A percentile compares a stretch with the other conserved stretches of the same genome.
Evolutionary conservation across 305 asterid genomes (phyloP).

Genomic region (Salvia sclarea): DNA sequence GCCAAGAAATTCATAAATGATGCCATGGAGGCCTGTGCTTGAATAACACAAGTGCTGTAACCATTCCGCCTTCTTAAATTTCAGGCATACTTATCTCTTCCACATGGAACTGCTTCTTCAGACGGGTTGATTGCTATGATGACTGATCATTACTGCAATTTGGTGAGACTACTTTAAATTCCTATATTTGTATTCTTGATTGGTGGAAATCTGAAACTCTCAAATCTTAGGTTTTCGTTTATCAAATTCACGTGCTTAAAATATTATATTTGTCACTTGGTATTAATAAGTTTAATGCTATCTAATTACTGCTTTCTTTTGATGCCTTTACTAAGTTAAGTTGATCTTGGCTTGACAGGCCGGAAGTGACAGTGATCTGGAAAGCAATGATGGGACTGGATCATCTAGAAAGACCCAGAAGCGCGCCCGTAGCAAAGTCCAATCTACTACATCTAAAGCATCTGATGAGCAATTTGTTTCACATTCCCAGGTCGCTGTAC

Average conservation of each 20-base stretch:
- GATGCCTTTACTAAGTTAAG: constrained; percentile 23
- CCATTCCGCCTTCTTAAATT: constrained; percentile 31
- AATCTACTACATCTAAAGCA: constrained; percentile 56
- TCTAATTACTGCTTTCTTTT: constrained; percentile 9
- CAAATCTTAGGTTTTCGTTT: constrained; percentile 13
- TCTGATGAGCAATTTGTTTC: constrained; percentile 43
- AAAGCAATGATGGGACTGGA: constrained; percentile 79
- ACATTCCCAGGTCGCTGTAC: constrained; percentile 47
- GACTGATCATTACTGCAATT: constrained; percentile 91
- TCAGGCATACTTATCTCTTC: constrained; percentile 98
- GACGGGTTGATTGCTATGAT: constrained; percentile 94
- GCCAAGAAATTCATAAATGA: constrained; percentile 21
- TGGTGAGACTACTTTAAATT: constrained; percentile 55
- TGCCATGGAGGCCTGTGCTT: constrained; percentile 25
- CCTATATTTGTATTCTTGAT: too few species aligned
- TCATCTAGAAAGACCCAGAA: constrained; percentile 72
- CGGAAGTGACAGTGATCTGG: constrained; percentile 87
- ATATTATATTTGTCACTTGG: constrained; percentile 18
- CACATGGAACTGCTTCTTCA: constrained; percentile 94
- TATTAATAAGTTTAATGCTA: constrained; percentile 1
- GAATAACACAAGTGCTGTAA: constrained; percentile 18
- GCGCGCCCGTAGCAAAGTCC: constrained; percentile 65
- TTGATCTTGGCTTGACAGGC: constrained; percentile 55
- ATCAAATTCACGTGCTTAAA: background rate
- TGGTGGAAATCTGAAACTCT: constrained; percentile 10